Percentiles rank a stretch among this genome's conserved stretches.
Conservation (phyloP, 495 filamentous ascomycete species). For the Daldinia bambusicola region DNA sequence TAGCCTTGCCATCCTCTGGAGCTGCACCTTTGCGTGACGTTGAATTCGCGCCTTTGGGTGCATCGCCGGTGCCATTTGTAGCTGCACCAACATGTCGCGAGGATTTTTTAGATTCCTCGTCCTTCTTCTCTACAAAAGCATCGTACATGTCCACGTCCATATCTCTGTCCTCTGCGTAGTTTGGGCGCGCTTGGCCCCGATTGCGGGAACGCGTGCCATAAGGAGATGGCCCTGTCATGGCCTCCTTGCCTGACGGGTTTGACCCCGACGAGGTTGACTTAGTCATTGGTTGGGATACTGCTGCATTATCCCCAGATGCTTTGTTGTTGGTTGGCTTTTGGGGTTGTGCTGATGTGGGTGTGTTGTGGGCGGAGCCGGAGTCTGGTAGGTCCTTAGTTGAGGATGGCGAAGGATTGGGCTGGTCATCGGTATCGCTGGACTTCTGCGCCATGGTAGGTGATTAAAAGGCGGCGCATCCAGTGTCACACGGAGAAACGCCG, state of each 20-base stretch:
- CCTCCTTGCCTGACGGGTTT: constrained; percentile 52
- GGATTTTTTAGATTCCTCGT: constrained; percentile 60
- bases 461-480: constrained; percentile 49
- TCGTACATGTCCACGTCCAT: constrained; percentile 82
- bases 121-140: constrained; percentile 59
- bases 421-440: constrained; percentile 48
- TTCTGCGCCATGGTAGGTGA: constrained; percentile 52
- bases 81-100: constrained; percentile 55
- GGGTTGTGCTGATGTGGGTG: constrained; percentile 40
- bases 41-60: constrained; percentile 49
- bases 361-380: constrained; percentile 43
- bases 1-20: constrained; percentile 58
- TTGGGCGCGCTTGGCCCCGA: constrained; percentile 80
- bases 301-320: constrained; percentile 43
- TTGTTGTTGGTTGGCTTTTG: constrained; percentile 44
- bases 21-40: constrained; percentile 58
- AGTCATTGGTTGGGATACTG: constrained; percentile 55
- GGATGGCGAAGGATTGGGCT: constrained; percentile 51
- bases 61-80: constrained; percentile 44
- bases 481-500: constrained; percentile 49
- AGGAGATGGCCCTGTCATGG: constrained; percentile 63
- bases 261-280: constrained; percentile 56
- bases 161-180: constrained; percentile 97
- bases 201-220: constrained; percentile 98
- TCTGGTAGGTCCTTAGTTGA: constrained; percentile 45